phyloP scores from a whole-genome alignment of 2,329 filamentous ascomycete genomes.

The Helotiales sp. region DNA sequence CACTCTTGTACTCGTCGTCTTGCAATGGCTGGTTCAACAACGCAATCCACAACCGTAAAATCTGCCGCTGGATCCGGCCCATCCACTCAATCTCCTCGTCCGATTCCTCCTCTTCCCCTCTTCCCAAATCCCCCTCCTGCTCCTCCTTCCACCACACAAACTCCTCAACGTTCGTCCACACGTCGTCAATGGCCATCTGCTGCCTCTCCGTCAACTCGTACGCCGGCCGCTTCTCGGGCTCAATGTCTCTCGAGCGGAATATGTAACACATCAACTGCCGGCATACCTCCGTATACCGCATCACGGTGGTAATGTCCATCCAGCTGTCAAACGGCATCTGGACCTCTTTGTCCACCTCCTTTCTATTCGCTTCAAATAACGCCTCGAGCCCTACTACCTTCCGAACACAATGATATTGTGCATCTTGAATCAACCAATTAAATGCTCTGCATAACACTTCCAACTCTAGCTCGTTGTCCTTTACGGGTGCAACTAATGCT shows the following conservation, averaged over 20 bases:
- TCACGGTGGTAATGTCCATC: constrained; percentile 19
- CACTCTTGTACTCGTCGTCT: too few relatives aligned
- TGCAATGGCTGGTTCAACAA: constrained; percentile 21
- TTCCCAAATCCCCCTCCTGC: neutral
- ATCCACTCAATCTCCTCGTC: constrained; percentile 16
- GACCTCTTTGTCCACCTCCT: neutral
- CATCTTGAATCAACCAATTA: too few relatives aligned
- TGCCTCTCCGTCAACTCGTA: constrained; percentile 13
- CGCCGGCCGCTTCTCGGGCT: constrained; percentile 10
- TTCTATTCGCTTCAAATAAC: constrained; percentile 6
- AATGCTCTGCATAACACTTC: too few relatives aligned
- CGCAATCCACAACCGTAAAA: constrained; percentile 24
- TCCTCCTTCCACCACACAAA: constrained; percentile 16
- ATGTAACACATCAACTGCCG: constrained; percentile 23
- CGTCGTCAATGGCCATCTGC: constrained; percentile 10
- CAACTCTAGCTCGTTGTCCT: too few relatives aligned
- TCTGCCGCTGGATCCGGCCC: too few relatives aligned
- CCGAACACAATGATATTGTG: constrained; percentile 15
- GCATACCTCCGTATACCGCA: constrained; percentile 14
- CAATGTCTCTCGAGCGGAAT: constrained; percentile 10
- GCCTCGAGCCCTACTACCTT: constrained; percentile 11
- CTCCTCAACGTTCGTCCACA: constrained; percentile 11
- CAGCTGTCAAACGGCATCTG: constrained; percentile 9
- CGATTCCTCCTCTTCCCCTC: neutral
- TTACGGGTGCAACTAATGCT: constrained; percentile 12